These are phyloP conservation scores for Exophiala dermatitidis DNA, from an alignment of 2,329 filamentous ascomycete genomes.

Conservation along the genomic window DNA sequence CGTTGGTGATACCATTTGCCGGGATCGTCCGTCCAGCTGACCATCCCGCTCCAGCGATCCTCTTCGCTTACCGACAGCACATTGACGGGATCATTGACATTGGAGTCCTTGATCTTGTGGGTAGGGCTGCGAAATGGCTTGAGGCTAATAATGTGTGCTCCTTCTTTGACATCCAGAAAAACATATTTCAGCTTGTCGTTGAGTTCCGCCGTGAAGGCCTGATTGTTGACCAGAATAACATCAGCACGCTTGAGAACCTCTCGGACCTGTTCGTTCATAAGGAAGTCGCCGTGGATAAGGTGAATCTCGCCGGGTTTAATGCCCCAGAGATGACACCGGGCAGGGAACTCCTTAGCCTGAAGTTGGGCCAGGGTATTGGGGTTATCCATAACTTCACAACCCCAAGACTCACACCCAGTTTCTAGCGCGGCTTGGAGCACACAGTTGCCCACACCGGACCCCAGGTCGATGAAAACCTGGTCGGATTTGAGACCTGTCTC, in stretches of 20 bases:
- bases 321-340: constrained; percentile 86
- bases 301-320: constrained; percentile 70
- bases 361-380: constrained; percentile 73
- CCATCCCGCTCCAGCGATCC: constrained; percentile 60
- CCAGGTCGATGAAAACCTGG: constrained; percentile 87
- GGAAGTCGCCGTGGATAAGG: constrained; percentile 77
- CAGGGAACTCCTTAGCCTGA: constrained; percentile 74
- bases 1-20: constrained; percentile 85
- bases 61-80: constrained; percentile 70
- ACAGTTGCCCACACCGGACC: constrained; percentile 93
- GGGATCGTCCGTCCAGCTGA: constrained; percentile 83
- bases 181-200: constrained; percentile 80
- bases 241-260: constrained; percentile 74
- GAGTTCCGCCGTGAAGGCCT: constrained; percentile 81
- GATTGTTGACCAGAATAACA: constrained; percentile 96
- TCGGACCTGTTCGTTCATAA: constrained; percentile 62
- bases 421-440: constrained; percentile 89
- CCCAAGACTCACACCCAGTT: constrained; percentile 89
- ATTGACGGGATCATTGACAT: constrained; percentile 72
- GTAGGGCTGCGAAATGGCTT: constrained; percentile 82
- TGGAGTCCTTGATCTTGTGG: constrained; percentile 65
- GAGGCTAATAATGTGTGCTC: constrained; percentile 81
- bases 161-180: constrained; percentile 87
- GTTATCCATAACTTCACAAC: constrained; percentile 92
- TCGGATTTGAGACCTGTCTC: constrained; percentile 70